Base-by-base conservation (phyloP, 2,329 filamentous ascomycete species). In the Aspergillus glaucus region DNA sequence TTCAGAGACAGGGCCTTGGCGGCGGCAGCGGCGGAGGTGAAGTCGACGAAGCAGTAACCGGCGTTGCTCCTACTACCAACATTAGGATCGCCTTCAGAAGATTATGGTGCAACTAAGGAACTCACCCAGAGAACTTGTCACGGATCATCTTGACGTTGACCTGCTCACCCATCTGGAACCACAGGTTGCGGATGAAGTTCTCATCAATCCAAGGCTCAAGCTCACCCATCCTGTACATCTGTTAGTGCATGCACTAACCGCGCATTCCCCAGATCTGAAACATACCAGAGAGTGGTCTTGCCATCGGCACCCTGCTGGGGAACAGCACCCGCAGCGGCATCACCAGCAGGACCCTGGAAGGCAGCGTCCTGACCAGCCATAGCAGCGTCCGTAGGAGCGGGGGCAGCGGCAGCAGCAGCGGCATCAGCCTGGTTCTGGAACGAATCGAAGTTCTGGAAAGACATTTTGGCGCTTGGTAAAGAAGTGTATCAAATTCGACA, bases 131-230 rank as follows among this genome's bases (percentile, higher is more conserved):
- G 72, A 95, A 95, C 74, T 96, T 96, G 77, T 98, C 93, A 58
- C 93, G 88, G 64, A 98, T 98, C 80, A 98, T 95, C 82, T 98
- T 98, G 62, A 98, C 93, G 62, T 96, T 96, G 62, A 98, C 93
- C 55, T 84, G 84, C 73, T 97, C 93, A 59, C 87, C 90, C 75
- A 95, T 87, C 62, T 91, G 84, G 64, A 89, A 95, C 80, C 89
- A 97, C 42, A 97, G 84, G 61, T 87, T 93, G 73, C 94, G 91
- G 66, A 98, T 88, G 71, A 97, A 98, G 74, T 92, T 94, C 77
- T 98, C 93, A 62, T 98, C 93, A 75, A 98, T 97, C 93, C 93
- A 98, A 24, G 90, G 88, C 73, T 97, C 92, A 55, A 98, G 86
- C 71, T 98, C 93, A 60, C 93, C 93, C 93, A 98, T 98, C 92